These are phyloP conservation scores for Alternaria novae-zelandiae DNA, from an alignment of 2,329 filamentous ascomycete species.

Conservation along the genomic window DNA sequence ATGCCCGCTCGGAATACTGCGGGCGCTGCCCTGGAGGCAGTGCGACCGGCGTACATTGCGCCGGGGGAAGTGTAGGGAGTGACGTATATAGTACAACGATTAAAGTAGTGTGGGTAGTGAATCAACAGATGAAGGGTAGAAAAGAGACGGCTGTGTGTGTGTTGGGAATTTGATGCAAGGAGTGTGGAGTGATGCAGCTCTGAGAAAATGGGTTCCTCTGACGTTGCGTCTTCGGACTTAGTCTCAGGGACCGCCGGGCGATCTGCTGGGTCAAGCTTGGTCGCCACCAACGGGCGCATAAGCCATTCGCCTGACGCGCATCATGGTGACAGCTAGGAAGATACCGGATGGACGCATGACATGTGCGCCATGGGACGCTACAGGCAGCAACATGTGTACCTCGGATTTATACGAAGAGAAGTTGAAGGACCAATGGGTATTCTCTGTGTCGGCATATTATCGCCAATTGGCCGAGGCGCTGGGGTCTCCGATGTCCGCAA, in stretches of 20 bases:
- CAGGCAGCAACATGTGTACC: not conserved
- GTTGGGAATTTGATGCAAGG: constrained; percentile 10
- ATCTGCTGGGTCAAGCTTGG: constrained; percentile 24
- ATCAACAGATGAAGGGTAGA: constrained; percentile 12
- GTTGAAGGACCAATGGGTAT: not conserved
- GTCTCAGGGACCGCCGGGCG: constrained; percentile 17
- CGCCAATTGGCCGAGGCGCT: constrained; percentile 9
- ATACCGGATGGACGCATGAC: constrained; percentile 2
- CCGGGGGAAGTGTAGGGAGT: constrained; percentile 29
- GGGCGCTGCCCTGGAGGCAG: constrained; percentile 54
- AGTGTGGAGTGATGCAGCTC: constrained; percentile 22
- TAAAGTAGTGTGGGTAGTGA: constrained; percentile 7
- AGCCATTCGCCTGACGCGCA: constrained; percentile 1
- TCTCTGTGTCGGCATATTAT: not conserved
- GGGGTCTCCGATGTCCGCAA: constrained; percentile 13
- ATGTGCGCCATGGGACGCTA: not conserved
- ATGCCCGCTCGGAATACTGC: constrained; percentile 54
- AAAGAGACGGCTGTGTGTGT: constrained; percentile 7
- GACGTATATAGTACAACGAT: constrained; percentile 13
- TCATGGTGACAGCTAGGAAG: constrained; percentile 7
- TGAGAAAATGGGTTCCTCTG: constrained; percentile 15
- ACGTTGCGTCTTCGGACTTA: constrained; percentile 13
- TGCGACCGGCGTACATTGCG: constrained; percentile 56
- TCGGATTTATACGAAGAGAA: not conserved
- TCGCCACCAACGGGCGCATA: constrained; percentile 16